Evolutionary conservation across 208 protist genomes (phyloP).

Genomic region (Strigomonas galati): DNA sequence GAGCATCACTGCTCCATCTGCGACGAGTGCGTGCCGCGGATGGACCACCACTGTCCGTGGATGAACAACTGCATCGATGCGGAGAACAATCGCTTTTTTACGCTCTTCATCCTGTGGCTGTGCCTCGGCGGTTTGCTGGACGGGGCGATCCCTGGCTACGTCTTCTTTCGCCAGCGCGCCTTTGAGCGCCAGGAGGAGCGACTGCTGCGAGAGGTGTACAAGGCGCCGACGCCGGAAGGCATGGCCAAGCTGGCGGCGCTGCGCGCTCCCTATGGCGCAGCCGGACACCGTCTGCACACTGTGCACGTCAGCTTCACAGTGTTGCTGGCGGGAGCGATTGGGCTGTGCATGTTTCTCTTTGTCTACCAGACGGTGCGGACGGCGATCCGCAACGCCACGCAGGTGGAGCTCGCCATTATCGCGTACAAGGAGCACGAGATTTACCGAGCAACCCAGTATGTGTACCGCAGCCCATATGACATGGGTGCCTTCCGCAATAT

Average conservation of each 20-base stretch:
- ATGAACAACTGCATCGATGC: slow-evolving; percentile 87
- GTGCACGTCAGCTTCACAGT: slow-evolving; percentile 33
- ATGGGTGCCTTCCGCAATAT: slow-evolving; percentile 66
- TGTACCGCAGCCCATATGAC: slow-evolving; percentile 69
- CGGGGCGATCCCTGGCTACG: slow-evolving; percentile 29
- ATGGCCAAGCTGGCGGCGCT: slow-evolving; percentile 9
- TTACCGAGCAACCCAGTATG: slow-evolving; percentile 22
- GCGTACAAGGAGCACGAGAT: slow-evolving; percentile 27
- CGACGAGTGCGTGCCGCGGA: slow-evolving; percentile 64
- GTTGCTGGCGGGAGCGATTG: slow-evolving; percentile 32
- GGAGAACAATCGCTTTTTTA: slow-evolving; percentile 84
- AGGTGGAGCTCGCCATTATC: slow-evolving; percentile 51
- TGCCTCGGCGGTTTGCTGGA: slow-evolving; percentile 31
- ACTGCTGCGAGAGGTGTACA: slow-evolving; percentile 8
- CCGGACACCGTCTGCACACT: slow-evolving; percentile 22
- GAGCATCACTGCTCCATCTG: slow-evolving; percentile 87
- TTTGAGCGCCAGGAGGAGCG: slow-evolving; percentile 17
- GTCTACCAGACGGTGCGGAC: slow-evolving; percentile 23
- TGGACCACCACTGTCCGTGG: slow-evolving; percentile 92
- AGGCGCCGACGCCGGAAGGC: slow-evolving; percentile 4
- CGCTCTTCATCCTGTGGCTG: slow-evolving; percentile 62
- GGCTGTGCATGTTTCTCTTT: slow-evolving; percentile 51
- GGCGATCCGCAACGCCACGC: slow-evolving; percentile 57
- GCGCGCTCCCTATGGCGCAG: slow-evolving; percentile 25
- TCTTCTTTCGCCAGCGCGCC: slow-evolving; percentile 15